Evolutionary conservation across 352 stramenopile genomes (phyloP).

Genomic region (Phytophthora fragariae): DNA sequence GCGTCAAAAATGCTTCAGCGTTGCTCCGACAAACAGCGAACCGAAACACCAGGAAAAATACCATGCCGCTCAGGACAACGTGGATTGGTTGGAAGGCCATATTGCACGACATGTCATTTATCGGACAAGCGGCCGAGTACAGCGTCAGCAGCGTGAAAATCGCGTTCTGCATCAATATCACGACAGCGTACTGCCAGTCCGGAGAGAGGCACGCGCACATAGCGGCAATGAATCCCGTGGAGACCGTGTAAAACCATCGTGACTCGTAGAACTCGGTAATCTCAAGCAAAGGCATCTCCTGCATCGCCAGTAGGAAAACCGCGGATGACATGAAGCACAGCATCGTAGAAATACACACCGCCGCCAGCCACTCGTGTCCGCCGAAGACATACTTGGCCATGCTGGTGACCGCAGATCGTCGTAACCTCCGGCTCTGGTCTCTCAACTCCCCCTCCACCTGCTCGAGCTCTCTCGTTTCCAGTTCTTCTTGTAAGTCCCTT

Average conservation of each 20-base stretch:
- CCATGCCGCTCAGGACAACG: slow-evolving; percentile 45
- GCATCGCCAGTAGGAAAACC: slow-evolving; percentile 42
- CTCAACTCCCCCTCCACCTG: slow-evolving; percentile 39
- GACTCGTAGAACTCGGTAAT: slow-evolving; percentile 65
- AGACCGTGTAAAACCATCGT: slow-evolving; percentile 54
- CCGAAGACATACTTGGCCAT: slow-evolving; percentile 36
- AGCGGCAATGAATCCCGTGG: slow-evolving; percentile 44
- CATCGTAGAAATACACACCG: slow-evolving; percentile 42
- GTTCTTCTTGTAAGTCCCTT: slow-evolving; percentile 34
- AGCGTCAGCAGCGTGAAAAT: slow-evolving; percentile 71
- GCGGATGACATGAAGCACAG: slow-evolving; percentile 41
- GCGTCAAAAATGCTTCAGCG: slow-evolving; percentile 47
- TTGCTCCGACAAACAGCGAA: slow-evolving; percentile 40
- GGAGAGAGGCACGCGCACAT: slow-evolving; percentile 62
- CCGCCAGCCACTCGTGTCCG: slow-evolving; percentile 57
- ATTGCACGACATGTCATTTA: slow-evolving; percentile 60
- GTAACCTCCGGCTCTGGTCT: slow-evolving; percentile 29
- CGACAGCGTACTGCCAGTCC: slow-evolving; percentile 54
- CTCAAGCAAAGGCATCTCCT: slow-evolving; percentile 46
- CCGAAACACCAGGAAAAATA: slow-evolving; percentile 55
- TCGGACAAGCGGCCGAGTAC: slow-evolving; percentile 63
- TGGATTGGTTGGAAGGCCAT: slow-evolving; percentile 41
- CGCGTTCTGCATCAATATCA: slow-evolving; percentile 54
- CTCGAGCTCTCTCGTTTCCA: slow-evolving; percentile 34
- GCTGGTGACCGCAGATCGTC: slow-evolving; percentile 37